These are phyloP conservation scores for Capronia epimyces DNA, from an alignment of 2,329 filamentous ascomycete species.

Conservation along the genomic window DNA sequence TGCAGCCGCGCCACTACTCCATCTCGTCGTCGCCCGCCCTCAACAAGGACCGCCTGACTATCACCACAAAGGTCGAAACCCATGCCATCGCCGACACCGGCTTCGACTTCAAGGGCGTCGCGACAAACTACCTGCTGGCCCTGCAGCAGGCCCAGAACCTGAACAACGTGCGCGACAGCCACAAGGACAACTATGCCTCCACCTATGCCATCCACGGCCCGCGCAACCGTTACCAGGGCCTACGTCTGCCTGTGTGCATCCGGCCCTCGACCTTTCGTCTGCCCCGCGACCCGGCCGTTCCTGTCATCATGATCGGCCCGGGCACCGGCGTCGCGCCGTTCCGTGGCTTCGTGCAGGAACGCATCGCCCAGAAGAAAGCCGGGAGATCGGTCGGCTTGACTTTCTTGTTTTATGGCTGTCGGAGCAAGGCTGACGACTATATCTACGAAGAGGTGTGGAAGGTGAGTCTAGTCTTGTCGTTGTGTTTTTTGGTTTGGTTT, in stretches of 20 bases:
- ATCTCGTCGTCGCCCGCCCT: conserved; percentile 18
- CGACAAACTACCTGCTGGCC: conserved; percentile 14
- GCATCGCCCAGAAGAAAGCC: conserved; percentile 32
- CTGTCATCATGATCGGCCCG: conserved; percentile 29
- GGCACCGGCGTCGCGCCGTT: conserved; percentile 30
- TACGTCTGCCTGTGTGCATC: conserved; percentile 1
- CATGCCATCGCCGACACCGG: neutral
- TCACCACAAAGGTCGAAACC: conserved; percentile 16
- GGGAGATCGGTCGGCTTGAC: conserved; percentile 37
- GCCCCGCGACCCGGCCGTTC: conserved; percentile 25
- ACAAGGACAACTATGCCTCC: neutral
- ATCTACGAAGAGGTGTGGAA: conserved; percentile 31
- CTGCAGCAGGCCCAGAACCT: neutral
- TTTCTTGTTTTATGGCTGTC: conserved; percentile 42
- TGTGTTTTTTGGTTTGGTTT: no score
- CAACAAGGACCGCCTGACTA: conserved; percentile 8
- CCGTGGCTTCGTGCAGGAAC: conserved; percentile 21
- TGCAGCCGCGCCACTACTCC: conserved; percentile 23
- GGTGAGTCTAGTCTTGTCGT: no score
- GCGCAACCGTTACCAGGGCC: neutral
- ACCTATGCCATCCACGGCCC: conserved; percentile 10
- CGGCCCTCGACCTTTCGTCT: conserved; percentile 25
- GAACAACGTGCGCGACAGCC: no score
- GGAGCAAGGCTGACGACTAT: conserved; percentile 36
- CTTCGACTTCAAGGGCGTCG: conserved; percentile 6